Evolutionary conservation across 1,284 basidiomycete species (phyloP).

Genomic region (Sporisorium graminicola): DNA sequence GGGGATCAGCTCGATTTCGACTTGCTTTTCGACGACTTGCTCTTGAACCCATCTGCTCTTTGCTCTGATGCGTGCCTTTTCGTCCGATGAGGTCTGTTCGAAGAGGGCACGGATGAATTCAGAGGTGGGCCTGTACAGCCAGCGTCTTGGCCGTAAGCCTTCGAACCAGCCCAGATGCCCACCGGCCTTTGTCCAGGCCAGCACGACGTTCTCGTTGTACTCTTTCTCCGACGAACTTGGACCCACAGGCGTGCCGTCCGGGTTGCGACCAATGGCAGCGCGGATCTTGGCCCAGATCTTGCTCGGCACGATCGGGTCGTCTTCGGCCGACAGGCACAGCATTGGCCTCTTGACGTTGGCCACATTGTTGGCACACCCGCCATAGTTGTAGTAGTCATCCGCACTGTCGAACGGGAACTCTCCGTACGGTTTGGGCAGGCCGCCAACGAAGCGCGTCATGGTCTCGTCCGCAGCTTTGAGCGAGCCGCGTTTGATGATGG

Average conservation of each 20-base stretch:
- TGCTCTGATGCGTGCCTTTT: conserved; percentile 16
- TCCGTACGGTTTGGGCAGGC: conserved; percentile 72
- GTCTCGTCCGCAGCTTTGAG: conserved; percentile 72
- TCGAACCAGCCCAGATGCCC: conserved; percentile 98
- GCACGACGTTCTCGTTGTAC: conserved; percentile 77
- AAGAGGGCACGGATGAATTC: conserved; percentile 59
- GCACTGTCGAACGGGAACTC: conserved; percentile 73
- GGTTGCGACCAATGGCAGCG: conserved; percentile 45
- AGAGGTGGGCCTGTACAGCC: conserved; percentile 58
- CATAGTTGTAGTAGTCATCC: conserved; percentile 80
- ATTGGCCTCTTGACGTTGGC: conserved; percentile 69
- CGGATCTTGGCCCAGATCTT: conserved; percentile 42
- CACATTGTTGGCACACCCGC: conserved; percentile 58
- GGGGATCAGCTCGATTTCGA: conserved; percentile 55
- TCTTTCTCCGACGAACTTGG: conserved; percentile 71
- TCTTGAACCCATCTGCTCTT: conserved; percentile 39
- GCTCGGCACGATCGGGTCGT: conserved; percentile 84
- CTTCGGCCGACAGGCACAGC: conserved; percentile 86
- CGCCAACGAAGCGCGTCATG: conserved; percentile 82
- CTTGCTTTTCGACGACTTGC: conserved; percentile 28
- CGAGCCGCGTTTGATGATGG: conserved; percentile 50
- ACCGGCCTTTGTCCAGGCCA: conserved; percentile 82
- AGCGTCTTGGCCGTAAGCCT: conserved; percentile 63
- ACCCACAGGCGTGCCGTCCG: conserved; percentile 45
- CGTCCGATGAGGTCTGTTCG: conserved; percentile 31